Conservation (phyloP, 495 filamentous ascomycete genomes). For the Lophiostoma macrostomum region DNA sequence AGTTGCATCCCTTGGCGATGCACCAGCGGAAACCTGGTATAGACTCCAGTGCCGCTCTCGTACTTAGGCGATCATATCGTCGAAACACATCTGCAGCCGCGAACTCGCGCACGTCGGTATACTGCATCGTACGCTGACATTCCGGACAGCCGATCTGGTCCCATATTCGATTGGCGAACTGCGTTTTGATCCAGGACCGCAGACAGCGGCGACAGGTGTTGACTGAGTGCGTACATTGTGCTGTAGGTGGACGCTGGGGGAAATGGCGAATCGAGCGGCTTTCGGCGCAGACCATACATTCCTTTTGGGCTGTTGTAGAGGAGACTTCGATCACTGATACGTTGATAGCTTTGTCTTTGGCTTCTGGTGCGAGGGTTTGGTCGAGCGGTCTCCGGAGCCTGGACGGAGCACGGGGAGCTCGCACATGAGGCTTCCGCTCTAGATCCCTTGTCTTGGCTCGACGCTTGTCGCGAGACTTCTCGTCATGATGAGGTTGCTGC, state of each 20-base stretch:
- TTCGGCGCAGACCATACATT: conserved; percentile 30
- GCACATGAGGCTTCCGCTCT: too few species aligned
- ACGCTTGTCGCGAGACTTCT: too few species aligned
- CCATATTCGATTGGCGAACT: conserved; percentile 24
- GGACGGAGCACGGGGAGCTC: too few species aligned
- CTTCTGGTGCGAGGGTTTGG: too few species aligned
- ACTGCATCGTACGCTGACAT: conserved; percentile 19
- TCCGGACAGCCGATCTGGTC: conserved; percentile 32
- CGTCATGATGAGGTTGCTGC: too few species aligned
- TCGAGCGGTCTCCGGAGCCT: too few species aligned
- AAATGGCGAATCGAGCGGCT: conserved; percentile 12
- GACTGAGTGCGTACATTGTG: conserved; percentile 21
- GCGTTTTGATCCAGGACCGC: conserved; percentile 23
- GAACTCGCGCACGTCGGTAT: conserved; percentile 22
- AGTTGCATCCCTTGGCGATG: conserved; percentile 21
- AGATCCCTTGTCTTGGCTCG: too few species aligned
- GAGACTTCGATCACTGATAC: neutral
- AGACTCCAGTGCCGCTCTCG: conserved; percentile 19
- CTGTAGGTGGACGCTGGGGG: conserved; percentile 11
- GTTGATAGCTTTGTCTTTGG: too few species aligned
- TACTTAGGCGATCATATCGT: conserved; percentile 26
- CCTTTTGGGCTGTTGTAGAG: neutral
- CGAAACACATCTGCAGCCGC: conserved; percentile 16
- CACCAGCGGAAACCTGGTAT: conserved; percentile 33
- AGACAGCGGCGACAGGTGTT: conserved; percentile 28